Percentiles rank a stretch among this genome's conserved stretches.
Conservation (phyloP, 2,329 filamentous ascomycete species). For the Botryotinia calthae region DNA sequence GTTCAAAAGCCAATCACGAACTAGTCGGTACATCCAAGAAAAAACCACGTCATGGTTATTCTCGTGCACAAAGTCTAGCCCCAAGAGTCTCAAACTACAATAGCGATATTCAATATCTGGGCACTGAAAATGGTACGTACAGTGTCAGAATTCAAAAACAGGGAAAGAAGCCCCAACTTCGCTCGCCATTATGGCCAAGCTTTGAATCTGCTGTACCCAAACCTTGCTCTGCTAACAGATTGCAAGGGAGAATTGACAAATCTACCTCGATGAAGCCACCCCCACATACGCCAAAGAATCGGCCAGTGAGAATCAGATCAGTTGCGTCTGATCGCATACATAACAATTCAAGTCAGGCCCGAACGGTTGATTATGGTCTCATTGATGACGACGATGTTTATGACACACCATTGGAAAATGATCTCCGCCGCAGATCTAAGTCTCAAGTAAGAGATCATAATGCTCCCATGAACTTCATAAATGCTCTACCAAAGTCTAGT, state of each 20-base stretch:
- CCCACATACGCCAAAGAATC: not conserved
- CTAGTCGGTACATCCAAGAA: not conserved
- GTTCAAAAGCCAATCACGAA: not conserved
- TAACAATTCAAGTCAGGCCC: not conserved
- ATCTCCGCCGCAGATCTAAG: not conserved
- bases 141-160: not conserved
- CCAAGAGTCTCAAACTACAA: not conserved
- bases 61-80: not conserved
- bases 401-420: not conserved
- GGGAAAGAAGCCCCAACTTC: not conserved
- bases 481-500: constrained; percentile 1
- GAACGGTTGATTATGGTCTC: not conserved
- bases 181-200: not conserved
- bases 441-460: not conserved
- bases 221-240: not conserved
- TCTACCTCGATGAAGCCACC: not conserved
- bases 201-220: not conserved
- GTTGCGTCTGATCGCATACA: not conserved
- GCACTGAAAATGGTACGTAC: not conserved
- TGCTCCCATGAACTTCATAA: not conserved
- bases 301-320: not conserved
- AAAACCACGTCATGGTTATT: not conserved
- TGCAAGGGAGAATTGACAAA: not conserved
- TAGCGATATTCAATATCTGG: not conserved
- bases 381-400: constrained; percentile 1